phyloP scores from a whole-genome alignment of 75 land plant species.

The Picea glauca region DNA sequence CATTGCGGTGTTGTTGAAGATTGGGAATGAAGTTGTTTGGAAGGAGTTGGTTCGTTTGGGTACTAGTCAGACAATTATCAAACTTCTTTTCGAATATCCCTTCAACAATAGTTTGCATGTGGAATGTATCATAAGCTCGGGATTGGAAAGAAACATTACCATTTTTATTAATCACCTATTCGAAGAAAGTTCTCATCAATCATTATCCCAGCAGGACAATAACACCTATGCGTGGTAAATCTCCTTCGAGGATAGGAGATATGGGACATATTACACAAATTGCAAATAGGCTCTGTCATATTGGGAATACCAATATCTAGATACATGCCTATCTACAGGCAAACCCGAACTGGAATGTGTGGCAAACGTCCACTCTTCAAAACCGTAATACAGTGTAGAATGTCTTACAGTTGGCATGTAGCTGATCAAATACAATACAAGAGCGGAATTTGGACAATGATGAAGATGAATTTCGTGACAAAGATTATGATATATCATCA shows the following conservation, averaged over 20 bases:
- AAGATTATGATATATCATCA: too few relatives aligned
- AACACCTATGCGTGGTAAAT: conserved; percentile 42
- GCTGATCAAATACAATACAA: too few relatives aligned
- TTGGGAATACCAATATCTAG: conserved; percentile 40
- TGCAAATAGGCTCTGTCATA: conserved; percentile 78
- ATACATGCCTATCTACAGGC: conserved; percentile 78
- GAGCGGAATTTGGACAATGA: too few relatives aligned
- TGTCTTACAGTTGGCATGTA: too few relatives aligned
- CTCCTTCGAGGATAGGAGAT: conserved; percentile 81
- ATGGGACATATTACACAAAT: conserved; percentile 88
- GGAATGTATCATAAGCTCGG: conserved; percentile 69
- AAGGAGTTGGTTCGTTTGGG: conserved; percentile 72
- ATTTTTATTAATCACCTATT: conserved; percentile 70
- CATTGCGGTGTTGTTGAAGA: conserved; percentile 17
- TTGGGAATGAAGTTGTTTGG: conserved; percentile 79
- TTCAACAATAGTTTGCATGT: conserved; percentile 58
- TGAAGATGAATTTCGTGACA: too few relatives aligned
- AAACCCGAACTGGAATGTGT: background rate
- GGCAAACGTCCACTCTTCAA: too few relatives aligned
- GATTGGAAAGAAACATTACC: conserved; percentile 67
- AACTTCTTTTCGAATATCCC: too few relatives aligned
- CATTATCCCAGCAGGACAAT: conserved; percentile 51
- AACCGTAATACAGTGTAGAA: too few relatives aligned
- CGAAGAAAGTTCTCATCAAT: conserved; percentile 58
- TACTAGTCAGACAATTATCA: conserved; percentile 39